These are phyloP conservation scores for Didymosphaeria variabile DNA, from an alignment of 2,329 filamentous ascomycete species.

Conservation along the genomic window DNA sequence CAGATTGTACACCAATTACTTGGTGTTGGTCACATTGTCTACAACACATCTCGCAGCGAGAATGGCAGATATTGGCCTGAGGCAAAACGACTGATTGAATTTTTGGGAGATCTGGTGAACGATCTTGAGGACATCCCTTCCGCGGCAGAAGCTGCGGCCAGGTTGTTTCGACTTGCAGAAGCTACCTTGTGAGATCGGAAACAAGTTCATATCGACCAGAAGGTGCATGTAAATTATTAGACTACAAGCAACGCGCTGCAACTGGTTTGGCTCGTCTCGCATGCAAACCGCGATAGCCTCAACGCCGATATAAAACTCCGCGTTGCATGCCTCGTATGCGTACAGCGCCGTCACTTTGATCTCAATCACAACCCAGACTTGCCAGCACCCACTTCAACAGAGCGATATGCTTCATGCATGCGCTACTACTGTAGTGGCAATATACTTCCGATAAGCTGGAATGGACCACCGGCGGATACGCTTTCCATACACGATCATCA, in stretches of 20 bases:
- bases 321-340: neutral
- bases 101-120: neutral
- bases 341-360: neutral
- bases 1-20: neutral
- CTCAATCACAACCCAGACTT: neutral
- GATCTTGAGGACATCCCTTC: neutral
- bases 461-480: too few species aligned
- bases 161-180: neutral
- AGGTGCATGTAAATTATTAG: neutral
- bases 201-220: neutral
- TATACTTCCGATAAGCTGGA: too few species aligned
- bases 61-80: too few species aligned
- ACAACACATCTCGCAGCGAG: neutral
- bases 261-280: too few species aligned
- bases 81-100: neutral
- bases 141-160: neutral
- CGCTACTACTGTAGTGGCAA: too few species aligned
- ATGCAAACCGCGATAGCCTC: neutral
- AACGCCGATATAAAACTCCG: neutral
- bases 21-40: neutral
- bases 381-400: neutral
- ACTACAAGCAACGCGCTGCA: neutral
- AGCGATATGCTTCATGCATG: neutral
- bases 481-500: too few species aligned
- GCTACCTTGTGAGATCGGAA: neutral